Base-by-base conservation (phyloP, 2,329 filamentous ascomycete species). In the Ophiostoma piceae region DNA sequence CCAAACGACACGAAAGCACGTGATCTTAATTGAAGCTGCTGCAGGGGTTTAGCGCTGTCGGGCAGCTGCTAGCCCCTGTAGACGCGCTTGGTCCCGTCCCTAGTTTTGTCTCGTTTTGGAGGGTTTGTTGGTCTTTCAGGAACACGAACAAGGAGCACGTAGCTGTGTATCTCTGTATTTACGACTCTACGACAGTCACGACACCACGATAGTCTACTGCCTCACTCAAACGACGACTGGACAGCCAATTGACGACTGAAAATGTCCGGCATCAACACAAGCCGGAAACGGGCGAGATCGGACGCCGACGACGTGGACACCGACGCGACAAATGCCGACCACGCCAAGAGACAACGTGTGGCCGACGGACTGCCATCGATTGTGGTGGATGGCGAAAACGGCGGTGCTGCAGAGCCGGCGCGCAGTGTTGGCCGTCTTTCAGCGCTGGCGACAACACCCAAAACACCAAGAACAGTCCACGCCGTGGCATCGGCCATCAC, bases 401-500 rank as follows among this genome's bases (percentile, higher is more conserved):
- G 22, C 37, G 67, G 54, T 32, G 57, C 60, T 1, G 35, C 39
- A 22, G 41, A 57, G 22, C 22, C 43, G 14, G 43, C 43, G 22
- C 43, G 43, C 3, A 37, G n/a, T 37, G 35, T 66, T 16, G 41
- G 51, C 11, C 62, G 62, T 22, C 35, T 65, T 8, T 37, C 62
- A 16, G 32, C 32, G 12, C 62, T 65, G 62, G 62, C 62, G 32
- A 62, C 65, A 7, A 75, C 74, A 1, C 75, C 73, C 9, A 71
- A 73, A 62, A 75, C 73, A 1, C 73, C 75, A 26, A 69, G 71
- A 29, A 72, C 73, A 1, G 70, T 74, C 41, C 67, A 72, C 14
- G 69, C 71, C 7, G 71, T 75, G 8, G 71, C 74, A 3, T 74
- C 73, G 12, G 74, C 74, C 16, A 72, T 74, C 12, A 67, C 69